Percentiles rank a stretch among this genome's conserved stretches.
Evolutionary conservation across 495 filamentous ascomycete genomes (phyloP).

Genomic region (Penicillium cinerascens): DNA sequence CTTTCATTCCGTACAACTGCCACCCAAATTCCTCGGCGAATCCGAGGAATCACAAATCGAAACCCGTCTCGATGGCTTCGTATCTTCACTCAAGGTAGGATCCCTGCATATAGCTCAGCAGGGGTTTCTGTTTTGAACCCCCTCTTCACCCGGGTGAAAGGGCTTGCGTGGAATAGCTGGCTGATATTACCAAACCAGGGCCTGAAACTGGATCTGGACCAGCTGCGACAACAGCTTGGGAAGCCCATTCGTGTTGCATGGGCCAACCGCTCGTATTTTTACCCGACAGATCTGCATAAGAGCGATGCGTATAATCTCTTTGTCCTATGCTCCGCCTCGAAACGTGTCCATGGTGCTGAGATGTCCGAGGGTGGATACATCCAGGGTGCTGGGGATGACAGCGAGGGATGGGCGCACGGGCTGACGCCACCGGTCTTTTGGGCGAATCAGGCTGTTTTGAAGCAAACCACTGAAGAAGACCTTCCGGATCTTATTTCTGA

Average conservation of each 20-base stretch:
- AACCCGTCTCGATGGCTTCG: slow-evolving; percentile 61
- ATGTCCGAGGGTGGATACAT: slow-evolving; percentile 75
- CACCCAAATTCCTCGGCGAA: slow-evolving; percentile 60
- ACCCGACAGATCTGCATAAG: slow-evolving; percentile 38
- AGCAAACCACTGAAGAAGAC: slow-evolving; percentile 59
- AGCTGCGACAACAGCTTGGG: slow-evolving; percentile 34
- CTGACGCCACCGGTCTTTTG: slow-evolving; percentile 78
- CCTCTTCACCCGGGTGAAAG: slow-evolving; percentile 9
- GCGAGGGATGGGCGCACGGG: slow-evolving; percentile 80
- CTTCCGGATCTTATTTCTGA: slow-evolving; percentile 59
- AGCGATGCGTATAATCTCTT: slow-evolving; percentile 53
- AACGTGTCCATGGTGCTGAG: slow-evolving; percentile 61
- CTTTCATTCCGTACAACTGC: slow-evolving; percentile 57
- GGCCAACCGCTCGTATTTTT: slow-evolving; percentile 41
- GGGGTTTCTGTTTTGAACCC: not conserved
- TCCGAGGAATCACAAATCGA: slow-evolving; percentile 83
- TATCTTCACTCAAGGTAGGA: slow-evolving; percentile 54
- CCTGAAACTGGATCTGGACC: slow-evolving; percentile 48
- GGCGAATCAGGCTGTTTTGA: slow-evolving; percentile 54
- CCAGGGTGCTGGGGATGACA: slow-evolving; percentile 91
- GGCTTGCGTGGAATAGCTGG: not conserved
- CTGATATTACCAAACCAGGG: slow-evolving; percentile 28
- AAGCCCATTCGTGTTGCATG: slow-evolving; percentile 42
- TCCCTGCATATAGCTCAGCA: not conserved
- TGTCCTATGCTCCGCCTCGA: slow-evolving; percentile 78